Base-by-base conservation (phyloP, 441 rosid genomes). In the Dalechampia spathulata region DNA sequence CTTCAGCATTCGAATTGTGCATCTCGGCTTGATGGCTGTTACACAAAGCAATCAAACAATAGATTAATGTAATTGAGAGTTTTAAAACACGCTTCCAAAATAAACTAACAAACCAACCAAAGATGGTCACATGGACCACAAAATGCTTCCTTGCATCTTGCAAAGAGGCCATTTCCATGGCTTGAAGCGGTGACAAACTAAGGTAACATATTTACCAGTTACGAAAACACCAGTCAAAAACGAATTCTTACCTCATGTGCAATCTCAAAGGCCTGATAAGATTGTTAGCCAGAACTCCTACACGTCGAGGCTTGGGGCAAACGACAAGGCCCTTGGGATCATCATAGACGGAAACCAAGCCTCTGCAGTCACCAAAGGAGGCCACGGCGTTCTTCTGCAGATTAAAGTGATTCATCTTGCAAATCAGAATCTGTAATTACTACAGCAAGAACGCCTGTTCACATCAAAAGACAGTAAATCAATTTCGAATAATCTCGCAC, bases 231-330 rank as follows among this genome's bases (percentile, higher is more conserved):
- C 8, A n/a, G 34, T 0, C 9, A 9, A 0, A 52, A n/a, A 37
- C 26, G n/a, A n/a, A n/a, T 40, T 27, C 25, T 20, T 59, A 90
- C 97, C 90, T 83, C 72, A 75, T 40, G 7, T 83, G 78, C 66
- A 77, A 79, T 69, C 87, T 75, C 30, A 84, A 65, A 19, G 93
- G 78, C 47, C 79, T 69, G 47, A 49, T 63, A 2, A 68, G 60
- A 68, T 65, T 79, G 70, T 67, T 74, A 15, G 79, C 65, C 27
- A 77, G 67, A 50, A 73, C 59, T 44, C 88, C 86, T 51, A 81
- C 75, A 32, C 94, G 85, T 5, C 85, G 80, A 2, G 97, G 97
- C 77, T 77, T 87, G 15, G 97, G 97, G 64, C 96, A 90, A 58
- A 82, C 73, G 26, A 90, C 79, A 19, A 67, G 72, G 55, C 73